These are phyloP conservation scores for Priceomyces melissophilus DNA, from an alignment of 805 yeast species.

Conservation along the genomic window DNA sequence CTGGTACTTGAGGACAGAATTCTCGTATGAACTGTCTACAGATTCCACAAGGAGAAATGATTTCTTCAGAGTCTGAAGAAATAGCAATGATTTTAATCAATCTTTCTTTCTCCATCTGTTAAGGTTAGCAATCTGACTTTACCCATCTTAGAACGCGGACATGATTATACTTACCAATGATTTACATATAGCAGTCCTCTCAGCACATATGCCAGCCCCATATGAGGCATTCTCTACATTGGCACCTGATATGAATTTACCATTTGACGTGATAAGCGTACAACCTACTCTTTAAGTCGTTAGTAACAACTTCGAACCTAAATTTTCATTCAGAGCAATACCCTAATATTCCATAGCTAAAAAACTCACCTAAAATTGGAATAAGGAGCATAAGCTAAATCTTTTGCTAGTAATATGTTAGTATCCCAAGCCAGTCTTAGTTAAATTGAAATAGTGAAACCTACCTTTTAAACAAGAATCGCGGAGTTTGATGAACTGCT, in stretches of 20 bases:
- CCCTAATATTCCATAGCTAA: no score
- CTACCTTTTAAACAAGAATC: slow-evolving; percentile 18
- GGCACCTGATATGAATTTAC: slow-evolving; percentile 62
- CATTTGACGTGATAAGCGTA: slow-evolving; percentile 52
- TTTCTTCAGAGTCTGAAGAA: slow-evolving; percentile 53
- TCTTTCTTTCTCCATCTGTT: slow-evolving; percentile 36
- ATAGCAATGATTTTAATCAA: slow-evolving; percentile 62
- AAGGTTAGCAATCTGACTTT: slow-evolving; percentile 9
- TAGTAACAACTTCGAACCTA: neutral
- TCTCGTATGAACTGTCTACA: slow-evolving; percentile 90
- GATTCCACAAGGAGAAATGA: slow-evolving; percentile 88
- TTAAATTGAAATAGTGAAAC: slow-evolving; percentile 6
- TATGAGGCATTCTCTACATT: slow-evolving; percentile 93
- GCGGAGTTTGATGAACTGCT: slow-evolving; percentile 16
- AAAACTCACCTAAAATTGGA: slow-evolving; percentile 54
- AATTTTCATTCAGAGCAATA: no score
- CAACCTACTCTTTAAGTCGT: slow-evolving; percentile 67
- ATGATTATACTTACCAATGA: slow-evolving; percentile 26
- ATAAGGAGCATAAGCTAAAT: slow-evolving; percentile 64
- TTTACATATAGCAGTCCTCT: slow-evolving; percentile 33
- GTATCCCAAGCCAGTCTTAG: neutral
- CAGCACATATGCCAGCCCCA: slow-evolving; percentile 51
- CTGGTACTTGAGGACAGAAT: slow-evolving; percentile 56
- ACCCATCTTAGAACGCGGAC: neutral
- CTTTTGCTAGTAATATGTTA: slow-evolving; percentile 35